Evolutionary conservation across 164 flowering plant genomes (phyloP).

Genomic region (Liquidambar formosana): DNA sequence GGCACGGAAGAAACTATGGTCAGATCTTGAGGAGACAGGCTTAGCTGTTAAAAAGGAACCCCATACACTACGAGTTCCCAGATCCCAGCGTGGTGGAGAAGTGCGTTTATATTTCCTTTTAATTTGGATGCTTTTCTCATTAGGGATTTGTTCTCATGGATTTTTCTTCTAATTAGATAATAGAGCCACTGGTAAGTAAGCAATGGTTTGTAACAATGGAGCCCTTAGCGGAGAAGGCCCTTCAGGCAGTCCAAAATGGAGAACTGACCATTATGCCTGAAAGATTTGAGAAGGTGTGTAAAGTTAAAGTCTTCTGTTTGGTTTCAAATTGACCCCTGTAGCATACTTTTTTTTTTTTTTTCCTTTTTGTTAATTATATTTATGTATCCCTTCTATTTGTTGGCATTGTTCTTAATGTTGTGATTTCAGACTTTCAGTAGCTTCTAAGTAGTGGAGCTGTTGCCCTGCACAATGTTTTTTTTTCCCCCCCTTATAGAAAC

Average conservation of each 20-base stretch:
- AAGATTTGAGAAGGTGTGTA: constrained; percentile 87
- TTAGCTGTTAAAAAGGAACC: constrained; percentile 89
- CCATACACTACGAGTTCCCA: constrained; percentile 76
- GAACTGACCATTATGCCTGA: constrained; percentile 84
- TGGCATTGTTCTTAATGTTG: neutral
- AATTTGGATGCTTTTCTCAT: constrained; percentile 3
- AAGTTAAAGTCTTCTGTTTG: neutral
- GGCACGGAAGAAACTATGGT: constrained; percentile 90
- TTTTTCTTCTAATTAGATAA: constrained; percentile 47
- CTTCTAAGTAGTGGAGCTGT: neutral
- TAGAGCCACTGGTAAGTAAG: constrained; percentile 94
- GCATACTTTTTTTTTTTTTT: constrained; percentile 4
- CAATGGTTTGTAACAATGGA: constrained; percentile 99
- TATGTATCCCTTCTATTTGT: neutral
- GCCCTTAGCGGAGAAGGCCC: constrained; percentile 93
- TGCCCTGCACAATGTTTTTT: neutral
- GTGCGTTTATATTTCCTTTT: constrained; percentile 34
- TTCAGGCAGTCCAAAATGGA: constrained; percentile 74
- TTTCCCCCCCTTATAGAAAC: no score
- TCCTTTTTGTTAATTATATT: neutral
- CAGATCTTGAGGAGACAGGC: constrained; percentile 86
- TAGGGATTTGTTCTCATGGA: neutral
- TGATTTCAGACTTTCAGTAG: neutral
- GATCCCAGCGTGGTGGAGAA: constrained; percentile 99
- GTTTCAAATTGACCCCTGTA: neutral